Base-by-base conservation (phyloP, 352 stramenopile genomes). In the Albugo laibachii region DNA sequence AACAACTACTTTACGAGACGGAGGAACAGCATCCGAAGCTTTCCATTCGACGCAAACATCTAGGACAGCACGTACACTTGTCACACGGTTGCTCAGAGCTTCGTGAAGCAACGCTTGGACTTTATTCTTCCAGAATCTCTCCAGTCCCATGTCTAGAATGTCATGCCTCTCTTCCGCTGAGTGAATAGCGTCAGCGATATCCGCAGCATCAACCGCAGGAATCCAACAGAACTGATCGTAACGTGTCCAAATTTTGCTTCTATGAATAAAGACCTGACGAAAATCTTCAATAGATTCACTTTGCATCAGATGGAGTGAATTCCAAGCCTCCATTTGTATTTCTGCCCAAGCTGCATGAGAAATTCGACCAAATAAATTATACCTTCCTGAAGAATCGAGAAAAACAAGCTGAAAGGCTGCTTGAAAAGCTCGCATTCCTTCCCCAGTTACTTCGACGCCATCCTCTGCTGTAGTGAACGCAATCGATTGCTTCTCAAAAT, bases 141-240 rank as follows among this genome's bases (percentile, higher is more conserved):
- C 73, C 13, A 86, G 55, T 0, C 71, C 71, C 45, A 80, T 61
- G 50, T 91, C 75, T 38, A 84, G 80, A 41, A 87, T 83, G 47
- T 47, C 10, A 27, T 62, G 58, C 53, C 80, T 82, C 44, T 88
- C 74, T n/a, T 80, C 60, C 1, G 72, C 36, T 0, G 66, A 75
- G 54, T 83, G 83, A 18, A 61, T 73, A 11, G 80, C 63, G 19
- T 70, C 58, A 41, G 66, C 62, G 12, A 72, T 62, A n/a, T 84
- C 63, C 5, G 82, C 59, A 5, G 60, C 46, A 13, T 46, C 20
- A 31, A 73, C 60, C 0, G 69, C 61, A 5, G 75, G 76, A 39
- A 93, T 69, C 67, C 69, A 89, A 47, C 79, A 82, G 55, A 78
- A 93, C 57, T 91, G 72, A 57, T 93, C 80, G 42, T 88, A 93